Evolutionary conservation across 2,329 filamentous ascomycete genomes (phyloP), one percentile per base, ranked within the genome.

Genomic region (Plenodomus tracheiphilus): DNA sequence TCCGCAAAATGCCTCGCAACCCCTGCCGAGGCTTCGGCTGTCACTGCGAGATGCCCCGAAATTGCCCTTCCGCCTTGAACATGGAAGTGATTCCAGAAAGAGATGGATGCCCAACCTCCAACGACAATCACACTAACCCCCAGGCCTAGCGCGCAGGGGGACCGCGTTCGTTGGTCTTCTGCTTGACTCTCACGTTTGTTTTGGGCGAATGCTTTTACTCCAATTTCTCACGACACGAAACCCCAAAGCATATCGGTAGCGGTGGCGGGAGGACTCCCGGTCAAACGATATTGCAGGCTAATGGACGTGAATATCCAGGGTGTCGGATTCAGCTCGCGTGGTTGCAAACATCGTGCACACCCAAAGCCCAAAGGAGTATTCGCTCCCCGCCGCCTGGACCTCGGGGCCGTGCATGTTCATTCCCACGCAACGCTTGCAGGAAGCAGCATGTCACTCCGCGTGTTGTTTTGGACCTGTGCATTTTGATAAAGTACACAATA

Each of bases 11-110:
- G 38, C 38, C 35, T 37, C 18, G 16, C 16, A 37, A 44, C 43
- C 47, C 58, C 51, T 57, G 47, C 64, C 58, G 59, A 64, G 46
- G 49, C 47, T 44, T 57, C 50, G 58, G 53, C 49, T 55, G 49
- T 53, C 58, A 54, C 65, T 61, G 51, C 56, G 49, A 58, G 49
- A 46, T n/a, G 54, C 43, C 46, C 55, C 58, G 60, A 64, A 52
- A 46, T 16, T 37, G 35, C 16, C 9, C 3, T 18, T 13, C 16
- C 18, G 35, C 18, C 16, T 18, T 37, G 9, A 4, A 37, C 16
- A 37, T 18, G 16, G 18, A 37, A 20, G 16, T 4, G 4, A 4
- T 3, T 20, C 51, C 50, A 46, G 43, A 53, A 46, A 35, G 34
- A 46, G 39, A 20, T 16, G 5, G 35, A 37, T 10, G 35, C 35